Conservation (phyloP, 176 grass and related monocot genomes). For the Carex pumila region DNA sequence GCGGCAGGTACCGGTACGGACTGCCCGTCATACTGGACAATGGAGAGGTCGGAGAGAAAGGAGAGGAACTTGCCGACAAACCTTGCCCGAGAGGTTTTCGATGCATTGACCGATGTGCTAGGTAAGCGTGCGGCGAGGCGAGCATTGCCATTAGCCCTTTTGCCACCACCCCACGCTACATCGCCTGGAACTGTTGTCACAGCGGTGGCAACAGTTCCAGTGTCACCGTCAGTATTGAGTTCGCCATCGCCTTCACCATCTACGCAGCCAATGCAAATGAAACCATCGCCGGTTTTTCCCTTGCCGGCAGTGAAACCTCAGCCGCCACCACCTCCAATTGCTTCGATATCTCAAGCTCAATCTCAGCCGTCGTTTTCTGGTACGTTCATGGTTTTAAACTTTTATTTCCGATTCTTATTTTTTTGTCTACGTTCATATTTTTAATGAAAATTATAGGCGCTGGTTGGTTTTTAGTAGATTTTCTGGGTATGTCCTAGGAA, state of each 20-base stretch:
- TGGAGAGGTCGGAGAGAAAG: constrained; percentile 89
- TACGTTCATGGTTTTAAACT: constrained; percentile 28
- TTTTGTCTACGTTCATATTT: background rate
- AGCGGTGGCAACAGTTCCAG: constrained; percentile 19
- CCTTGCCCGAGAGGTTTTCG: constrained; percentile 70
- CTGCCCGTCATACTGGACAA: constrained; percentile 63
- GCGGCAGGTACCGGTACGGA: background rate
- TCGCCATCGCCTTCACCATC: constrained; percentile 36
- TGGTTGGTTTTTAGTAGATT: background rate
- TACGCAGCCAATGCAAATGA: background rate
- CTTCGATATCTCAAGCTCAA: constrained; percentile 25
- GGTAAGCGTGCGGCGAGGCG: constrained; percentile 60
- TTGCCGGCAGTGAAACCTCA: constrained; percentile 5
- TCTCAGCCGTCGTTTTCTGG: constrained; percentile 84
- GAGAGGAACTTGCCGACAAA: constrained; percentile 89
- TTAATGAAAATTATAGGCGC: constrained; percentile 6
- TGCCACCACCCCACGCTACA: background rate
- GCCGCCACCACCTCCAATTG: constrained; percentile 3
- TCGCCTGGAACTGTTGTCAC: background rate
- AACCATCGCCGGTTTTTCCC: constrained; percentile 16
- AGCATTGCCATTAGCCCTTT: constrained; percentile 18
- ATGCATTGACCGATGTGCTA: constrained; percentile 78
- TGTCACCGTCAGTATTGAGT: background rate
- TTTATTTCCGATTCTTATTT: constrained; percentile 26
- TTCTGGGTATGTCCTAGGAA: background rate